Percentiles rank a stretch among this genome's conserved stretches.
Conservation (phyloP, 331 rosid genomes). For the Quercus tomentella region DNA sequence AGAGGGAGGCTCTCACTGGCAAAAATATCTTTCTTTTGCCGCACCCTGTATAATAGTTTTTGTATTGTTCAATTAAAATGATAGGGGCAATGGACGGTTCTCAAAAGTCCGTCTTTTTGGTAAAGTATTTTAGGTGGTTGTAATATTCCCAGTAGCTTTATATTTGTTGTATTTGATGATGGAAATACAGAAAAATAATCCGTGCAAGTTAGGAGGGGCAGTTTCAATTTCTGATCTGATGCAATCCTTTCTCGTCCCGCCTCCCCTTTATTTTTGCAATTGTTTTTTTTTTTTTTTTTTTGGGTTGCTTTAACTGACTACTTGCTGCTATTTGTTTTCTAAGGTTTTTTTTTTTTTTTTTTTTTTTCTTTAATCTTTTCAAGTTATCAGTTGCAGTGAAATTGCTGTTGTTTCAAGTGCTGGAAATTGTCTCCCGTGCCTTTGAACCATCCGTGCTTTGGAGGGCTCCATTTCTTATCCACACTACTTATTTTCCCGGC, state of each 20-base stretch:
- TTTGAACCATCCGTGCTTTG: no score
- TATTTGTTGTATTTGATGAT: slow-evolving; percentile 72
- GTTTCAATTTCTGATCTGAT: slow-evolving; percentile 18
- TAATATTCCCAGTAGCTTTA: slow-evolving; percentile 64
- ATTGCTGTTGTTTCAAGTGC: not conserved
- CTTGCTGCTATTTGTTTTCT: not conserved
- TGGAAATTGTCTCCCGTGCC: no score
- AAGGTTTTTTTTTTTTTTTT: not conserved
- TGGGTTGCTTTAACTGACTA: no score
- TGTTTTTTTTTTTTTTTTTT: not conserved
- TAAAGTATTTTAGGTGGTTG: slow-evolving; percentile 59
- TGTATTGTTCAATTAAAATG: slow-evolving; percentile 48
- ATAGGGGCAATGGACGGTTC: slow-evolving; percentile 53
- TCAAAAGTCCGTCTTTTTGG: slow-evolving; percentile 43
- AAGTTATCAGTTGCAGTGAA: not conserved
- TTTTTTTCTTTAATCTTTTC: not conserved
- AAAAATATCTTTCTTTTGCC: slow-evolving; percentile 42
- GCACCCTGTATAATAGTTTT: slow-evolving; percentile 62
- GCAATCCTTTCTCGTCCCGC: not conserved
- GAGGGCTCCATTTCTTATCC: no score
- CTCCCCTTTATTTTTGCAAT: not conserved
- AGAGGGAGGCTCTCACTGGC: slow-evolving; percentile 35
- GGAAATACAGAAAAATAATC: slow-evolving; percentile 69
- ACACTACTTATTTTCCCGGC: no score
- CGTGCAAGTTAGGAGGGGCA: slow-evolving; percentile 43